Evolutionary conservation across 2,329 filamentous ascomycete genomes (phyloP).

Genomic region (Clarireedia monteithiana): DNA sequence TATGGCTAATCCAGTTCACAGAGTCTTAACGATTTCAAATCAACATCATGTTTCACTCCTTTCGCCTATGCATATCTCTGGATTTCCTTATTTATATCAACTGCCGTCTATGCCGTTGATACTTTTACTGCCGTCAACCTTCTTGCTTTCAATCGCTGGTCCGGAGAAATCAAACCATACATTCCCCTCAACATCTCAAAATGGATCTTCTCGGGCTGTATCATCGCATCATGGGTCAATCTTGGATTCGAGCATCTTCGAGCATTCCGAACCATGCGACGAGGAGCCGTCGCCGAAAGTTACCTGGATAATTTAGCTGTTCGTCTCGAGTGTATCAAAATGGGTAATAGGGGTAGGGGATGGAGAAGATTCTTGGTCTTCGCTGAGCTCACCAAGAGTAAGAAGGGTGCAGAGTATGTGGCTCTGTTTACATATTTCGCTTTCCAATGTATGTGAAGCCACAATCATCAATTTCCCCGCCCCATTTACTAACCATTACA

Average conservation of each 20-base stretch:
- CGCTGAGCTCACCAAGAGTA: conserved; percentile 62
- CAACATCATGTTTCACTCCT: conserved; percentile 65
- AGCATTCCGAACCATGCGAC: conserved; percentile 71
- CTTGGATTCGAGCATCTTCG: conserved; percentile 72
- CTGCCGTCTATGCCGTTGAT: conserved; percentile 83
- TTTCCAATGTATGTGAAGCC: conserved; percentile 47
- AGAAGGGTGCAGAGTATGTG: conserved; percentile 65
- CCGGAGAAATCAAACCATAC: conserved; percentile 69
- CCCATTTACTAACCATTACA: conserved; percentile 29
- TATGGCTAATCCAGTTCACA: conserved; percentile 22
- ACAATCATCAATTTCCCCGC: neutral
- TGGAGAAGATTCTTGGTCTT: conserved; percentile 78
- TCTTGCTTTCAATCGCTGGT: conserved; percentile 83
- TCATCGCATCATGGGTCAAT: conserved; percentile 82
- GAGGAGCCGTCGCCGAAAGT: conserved; percentile 81
- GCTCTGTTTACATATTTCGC: conserved; percentile 65
- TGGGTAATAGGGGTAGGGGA: conserved; percentile 61
- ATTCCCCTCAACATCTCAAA: conserved; percentile 74
- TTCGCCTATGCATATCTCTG: conserved; percentile 83
- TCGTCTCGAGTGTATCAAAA: conserved; percentile 73
- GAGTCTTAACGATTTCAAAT: conserved; percentile 72
- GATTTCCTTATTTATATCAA: conserved; percentile 68
- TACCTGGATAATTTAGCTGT: conserved; percentile 86
- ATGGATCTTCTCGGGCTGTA: conserved; percentile 92
- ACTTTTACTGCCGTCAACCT: conserved; percentile 91